Percentiles rank a stretch among this genome's conserved stretches.
phyloP scores from a whole-genome alignment of 306 rosid genomes.

The Abrus precatorius region DNA sequence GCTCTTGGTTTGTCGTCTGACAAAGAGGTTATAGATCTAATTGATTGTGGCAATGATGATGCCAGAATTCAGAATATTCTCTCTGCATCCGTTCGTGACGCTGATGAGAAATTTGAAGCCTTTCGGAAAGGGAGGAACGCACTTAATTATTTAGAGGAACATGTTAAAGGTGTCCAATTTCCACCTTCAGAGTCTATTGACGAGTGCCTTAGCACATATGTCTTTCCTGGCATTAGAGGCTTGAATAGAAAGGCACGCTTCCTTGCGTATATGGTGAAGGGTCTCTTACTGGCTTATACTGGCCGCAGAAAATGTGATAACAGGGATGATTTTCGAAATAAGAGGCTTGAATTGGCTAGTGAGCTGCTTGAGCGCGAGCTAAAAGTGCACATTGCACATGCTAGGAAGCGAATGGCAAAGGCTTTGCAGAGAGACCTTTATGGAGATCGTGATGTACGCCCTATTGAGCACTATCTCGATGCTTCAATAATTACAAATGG shows the following conservation, averaged over 20 bases:
- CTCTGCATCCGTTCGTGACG: constrained; percentile 78
- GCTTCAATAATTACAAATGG: constrained; percentile 95
- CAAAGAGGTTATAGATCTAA: constrained; percentile 76
- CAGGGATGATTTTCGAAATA: constrained; percentile 89
- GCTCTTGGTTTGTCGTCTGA: constrained; percentile 86
- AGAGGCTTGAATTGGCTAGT: constrained; percentile 90
- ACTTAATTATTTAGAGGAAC: constrained; percentile 52
- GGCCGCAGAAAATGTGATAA: constrained; percentile 84
- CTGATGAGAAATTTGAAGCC: constrained; percentile 61
- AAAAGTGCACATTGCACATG: constrained; percentile 83
- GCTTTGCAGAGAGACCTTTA: constrained; percentile 92
- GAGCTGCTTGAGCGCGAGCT: constrained; percentile 93
- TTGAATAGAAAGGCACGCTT: constrained; percentile 75
- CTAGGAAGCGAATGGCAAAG: constrained; percentile 81
- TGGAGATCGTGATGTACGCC: constrained; percentile 73
- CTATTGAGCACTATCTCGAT: constrained; percentile 85
- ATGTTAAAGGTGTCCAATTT: constrained; percentile 64
- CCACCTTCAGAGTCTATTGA: constrained; percentile 81
- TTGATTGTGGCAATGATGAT: constrained; percentile 69
- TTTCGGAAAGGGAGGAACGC: constrained; percentile 69
- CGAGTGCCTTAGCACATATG: constrained; percentile 67
- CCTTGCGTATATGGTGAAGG: constrained; percentile 95
- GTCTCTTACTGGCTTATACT: constrained; percentile 75
- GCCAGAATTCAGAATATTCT: constrained; percentile 68
- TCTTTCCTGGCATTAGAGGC: constrained; percentile 74